Base-by-base conservation (phyloP, 2,329 filamentous ascomycete genomes). In the Sclerotinia sclerotiorum region DNA sequence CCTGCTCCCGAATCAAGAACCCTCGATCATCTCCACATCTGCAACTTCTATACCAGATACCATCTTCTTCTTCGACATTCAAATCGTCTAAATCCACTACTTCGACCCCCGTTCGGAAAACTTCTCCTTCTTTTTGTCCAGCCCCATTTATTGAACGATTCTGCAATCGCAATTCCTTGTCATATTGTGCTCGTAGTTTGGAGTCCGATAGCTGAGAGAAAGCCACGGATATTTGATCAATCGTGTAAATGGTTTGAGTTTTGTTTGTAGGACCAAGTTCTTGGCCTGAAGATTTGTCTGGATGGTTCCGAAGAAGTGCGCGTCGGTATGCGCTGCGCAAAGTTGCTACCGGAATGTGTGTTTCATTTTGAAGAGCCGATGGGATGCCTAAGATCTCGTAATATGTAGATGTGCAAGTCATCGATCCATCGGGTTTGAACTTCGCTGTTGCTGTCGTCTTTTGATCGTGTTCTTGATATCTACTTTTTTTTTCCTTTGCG, bases 1-100 rank as follows among this genome's bases (percentile, higher is more conserved):
- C 87, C 11, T 77, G 78, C 77, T 90, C 88, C 21, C 77, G 79
- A 70, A 90, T 84, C 39, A 83, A 77, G 75, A 86, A 90, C 1
- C 88, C 88, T 51, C 83, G 81, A 44, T 81, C 80, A 76, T 89
- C 89, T 51, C 88, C 88, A 77, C 88, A 90, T 65, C 88, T 84
- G 78, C 88, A 90, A 21, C 81, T 74, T 55, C 84, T 82, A 74
- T 82, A 84, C 86, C 87, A 90, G 54, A 80, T 77, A 0, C 67
- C 67, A 65, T 76, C 74, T 7, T 65, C 76, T 69, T 84, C 82
- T 73, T 88, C 84, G 72, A 81, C 85, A 11, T 78, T 79, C 29
- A 90, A 78, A 75, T 90, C 88, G 78, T 90, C 88, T 7, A 91
- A 81, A 76, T 91, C 88, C 46, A 89, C 79, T 3, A 81, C 84